Percentiles rank a stretch among this genome's conserved stretches.
These are phyloP conservation scores for Exophiala bonariae DNA, from an alignment of 2,329 filamentous ascomycete genomes.

Conservation along the genomic window DNA sequence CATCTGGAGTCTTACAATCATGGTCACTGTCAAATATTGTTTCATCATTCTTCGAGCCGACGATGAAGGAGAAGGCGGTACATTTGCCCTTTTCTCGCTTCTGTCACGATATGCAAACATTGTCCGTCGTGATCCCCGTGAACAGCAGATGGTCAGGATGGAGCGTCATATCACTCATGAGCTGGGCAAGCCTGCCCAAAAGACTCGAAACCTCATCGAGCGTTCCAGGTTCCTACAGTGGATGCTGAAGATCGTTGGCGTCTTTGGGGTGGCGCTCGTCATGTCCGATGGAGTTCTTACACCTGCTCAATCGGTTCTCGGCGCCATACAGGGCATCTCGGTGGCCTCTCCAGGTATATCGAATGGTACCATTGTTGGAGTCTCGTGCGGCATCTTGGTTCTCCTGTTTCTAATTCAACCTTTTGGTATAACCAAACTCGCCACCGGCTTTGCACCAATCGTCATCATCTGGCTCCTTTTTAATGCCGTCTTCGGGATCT, in stretches of 20 bases:
- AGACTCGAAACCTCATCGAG: slow-evolving; percentile 49
- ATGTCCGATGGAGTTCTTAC: slow-evolving; percentile 59
- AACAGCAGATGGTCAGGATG: slow-evolving; percentile 49
- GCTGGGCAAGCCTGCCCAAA: slow-evolving; percentile 43
- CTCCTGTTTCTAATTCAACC: slow-evolving; percentile 56
- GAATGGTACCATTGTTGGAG: slow-evolving; percentile 49
- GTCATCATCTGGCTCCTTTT: slow-evolving; percentile 57
- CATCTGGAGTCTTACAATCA: slow-evolving; percentile 56
- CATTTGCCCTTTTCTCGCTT: slow-evolving; percentile 55
- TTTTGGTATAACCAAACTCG: slow-evolving; percentile 53
- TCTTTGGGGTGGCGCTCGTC: slow-evolving; percentile 55
- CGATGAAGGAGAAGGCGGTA: slow-evolving; percentile 60
- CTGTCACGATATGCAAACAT: slow-evolving; percentile 55
- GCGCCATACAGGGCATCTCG: slow-evolving; percentile 55
- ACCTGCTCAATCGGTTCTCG: slow-evolving; percentile 58
- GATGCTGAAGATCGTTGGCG: slow-evolving; percentile 53
- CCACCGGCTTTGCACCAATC: slow-evolving; percentile 53
- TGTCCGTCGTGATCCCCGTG: slow-evolving; percentile 52
- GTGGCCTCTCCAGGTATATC: slow-evolving; percentile 50
- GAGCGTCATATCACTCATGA: slow-evolving; percentile 47
- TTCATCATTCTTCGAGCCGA: slow-evolving; percentile 55
- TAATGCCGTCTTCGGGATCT: slow-evolving; percentile 55
- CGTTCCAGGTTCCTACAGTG: slow-evolving; percentile 46
- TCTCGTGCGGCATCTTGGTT: slow-evolving; percentile 55
- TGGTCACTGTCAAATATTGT: slow-evolving; percentile 60